These are phyloP conservation scores for Primulina tabacum DNA, from an alignment of 257 asterid species.

Conservation along the genomic window DNA sequence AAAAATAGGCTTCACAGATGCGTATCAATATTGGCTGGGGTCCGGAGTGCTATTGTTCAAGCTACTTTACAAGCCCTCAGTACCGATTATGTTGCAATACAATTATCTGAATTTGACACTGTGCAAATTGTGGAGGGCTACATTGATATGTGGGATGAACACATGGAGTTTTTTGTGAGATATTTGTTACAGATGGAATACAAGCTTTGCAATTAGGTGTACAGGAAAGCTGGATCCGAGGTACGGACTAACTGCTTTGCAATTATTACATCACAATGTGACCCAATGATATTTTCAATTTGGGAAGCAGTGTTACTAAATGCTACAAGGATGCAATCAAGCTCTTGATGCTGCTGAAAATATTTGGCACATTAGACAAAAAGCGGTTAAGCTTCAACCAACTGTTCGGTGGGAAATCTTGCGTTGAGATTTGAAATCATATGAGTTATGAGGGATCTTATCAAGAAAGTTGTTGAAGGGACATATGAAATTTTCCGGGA, in stretches of 20 bases:
- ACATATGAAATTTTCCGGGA: slow-evolving; percentile 64
- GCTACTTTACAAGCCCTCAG: slow-evolving; percentile 36
- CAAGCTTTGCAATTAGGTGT: slow-evolving; percentile 59
- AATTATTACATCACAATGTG: slow-evolving; percentile 49
- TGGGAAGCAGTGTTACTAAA: slow-evolving; percentile 45
- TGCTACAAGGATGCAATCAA: slow-evolving; percentile 85
- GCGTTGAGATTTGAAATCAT: slow-evolving; percentile 47
- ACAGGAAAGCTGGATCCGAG: slow-evolving; percentile 34
- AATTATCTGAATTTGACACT: slow-evolving; percentile 56
- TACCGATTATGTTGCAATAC: slow-evolving; percentile 48
- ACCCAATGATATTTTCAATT: slow-evolving; percentile 46
- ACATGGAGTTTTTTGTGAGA: slow-evolving; percentile 62
- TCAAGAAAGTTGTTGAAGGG: slow-evolving; percentile 63
- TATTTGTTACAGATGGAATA: slow-evolving; percentile 56
- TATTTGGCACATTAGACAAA: slow-evolving; percentile 62
- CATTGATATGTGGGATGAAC: slow-evolving; percentile 60
- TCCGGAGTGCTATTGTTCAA: slow-evolving; percentile 48
- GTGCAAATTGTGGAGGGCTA: slow-evolving; percentile 45
- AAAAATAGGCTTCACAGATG: slow-evolving; percentile 47
- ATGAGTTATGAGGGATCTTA: slow-evolving; percentile 68
- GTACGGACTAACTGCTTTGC: slow-evolving; percentile 61
- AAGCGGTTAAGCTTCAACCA: slow-evolving; percentile 68
- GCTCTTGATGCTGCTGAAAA: slow-evolving; percentile 60
- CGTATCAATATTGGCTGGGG: slow-evolving; percentile 45
- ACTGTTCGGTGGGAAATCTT: slow-evolving; percentile 57